These are phyloP conservation scores for Dichomitus squalens DNA, from an alignment of 1,284 basidiomycete species.

Conservation along the genomic window DNA sequence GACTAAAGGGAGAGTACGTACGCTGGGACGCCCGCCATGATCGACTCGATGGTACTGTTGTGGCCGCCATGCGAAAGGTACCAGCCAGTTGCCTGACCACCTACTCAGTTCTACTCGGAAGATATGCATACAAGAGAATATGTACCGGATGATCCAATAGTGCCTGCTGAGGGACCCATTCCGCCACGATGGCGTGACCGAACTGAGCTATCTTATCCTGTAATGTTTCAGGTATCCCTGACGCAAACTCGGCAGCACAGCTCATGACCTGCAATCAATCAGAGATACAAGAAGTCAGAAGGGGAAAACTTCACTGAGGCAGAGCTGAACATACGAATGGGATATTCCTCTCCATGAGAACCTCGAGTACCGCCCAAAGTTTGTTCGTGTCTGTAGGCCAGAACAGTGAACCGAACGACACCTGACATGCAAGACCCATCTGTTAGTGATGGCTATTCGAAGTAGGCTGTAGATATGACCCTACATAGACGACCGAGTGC, in stretches of 20 bases:
- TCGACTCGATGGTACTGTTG: conserved; percentile 14
- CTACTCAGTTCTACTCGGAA: no score
- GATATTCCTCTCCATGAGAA: conserved; percentile 16
- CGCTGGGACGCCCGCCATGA: conserved; percentile 8
- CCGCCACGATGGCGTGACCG: conserved; percentile 11
- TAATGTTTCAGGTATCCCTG: conserved; percentile 8
- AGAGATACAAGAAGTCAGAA: no score
- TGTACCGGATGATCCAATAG: conserved; percentile 24
- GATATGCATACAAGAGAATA: background rate
- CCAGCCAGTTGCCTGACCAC: conserved; percentile 23
- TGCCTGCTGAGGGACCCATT: conserved; percentile 25
- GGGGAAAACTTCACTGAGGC: no score
- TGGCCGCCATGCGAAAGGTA: conserved; percentile 18
- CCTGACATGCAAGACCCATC: background rate
- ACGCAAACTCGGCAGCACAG: conserved; percentile 14
- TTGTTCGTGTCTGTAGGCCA: conserved; percentile 15
- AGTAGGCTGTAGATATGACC: background rate
- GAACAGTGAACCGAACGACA: conserved; percentile 20
- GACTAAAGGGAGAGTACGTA: background rate
- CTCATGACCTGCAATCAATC: conserved; percentile 21
- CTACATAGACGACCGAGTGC: conserved; percentile 21
- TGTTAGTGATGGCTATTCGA: no score
- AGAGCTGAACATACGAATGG: conserved; percentile 14
- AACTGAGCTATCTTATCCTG: conserved; percentile 8
- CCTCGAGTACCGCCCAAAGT: conserved; percentile 13